Base-by-base conservation (phyloP, 164 flowering plant genomes). In the Taxillus chinensis region DNA sequence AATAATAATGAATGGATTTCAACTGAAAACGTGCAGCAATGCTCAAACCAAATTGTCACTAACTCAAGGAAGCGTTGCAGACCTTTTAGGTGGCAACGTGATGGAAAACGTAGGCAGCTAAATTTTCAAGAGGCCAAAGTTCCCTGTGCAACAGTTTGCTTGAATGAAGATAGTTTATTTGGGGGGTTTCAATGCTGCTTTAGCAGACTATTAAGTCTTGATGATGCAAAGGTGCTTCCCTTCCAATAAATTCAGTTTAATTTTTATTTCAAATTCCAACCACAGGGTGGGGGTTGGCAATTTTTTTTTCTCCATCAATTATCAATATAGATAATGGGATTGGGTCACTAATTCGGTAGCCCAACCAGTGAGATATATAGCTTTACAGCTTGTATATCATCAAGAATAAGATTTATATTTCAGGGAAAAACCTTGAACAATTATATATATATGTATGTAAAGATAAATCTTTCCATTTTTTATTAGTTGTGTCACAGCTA, bases 81-180 rank as follows among this genome's bases (percentile, higher is more conserved):
- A 62, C 66, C 63, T 41, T 75, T 61, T 67, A 62, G 75, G 46
- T 82, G 83, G 86, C 83, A 80, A 72, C 82, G 85, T 12, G 62
- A 62, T 7, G 75, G 73, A 69, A 81, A 76, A 63, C 70, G 70
- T 12, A 76, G 67, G 70, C 63, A 57, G 50, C 14, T 71, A 42
- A 54, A 60, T 56, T 45, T 13, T 62, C 61, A 51, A 57, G 75
- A 61, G 27, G 16, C 45, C n/a, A 16, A 7, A 16, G 45, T 51
- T 41, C 15, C 67, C 59, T 69, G 50, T 41, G 17, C 41, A 39
- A 63, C 4, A 27, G 17, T 43, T 46, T 8, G 0, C 39, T 11
- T 16, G 7, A 64, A 57, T 40, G 39, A 62, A 51, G 62, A 66
- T n/a, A 39, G 67, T 45, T 46, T 58, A 38, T 7, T 27, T 41